These are phyloP conservation scores for Morella rubra DNA, from an alignment of 306 rosid species.

Conservation along the genomic window DNA sequence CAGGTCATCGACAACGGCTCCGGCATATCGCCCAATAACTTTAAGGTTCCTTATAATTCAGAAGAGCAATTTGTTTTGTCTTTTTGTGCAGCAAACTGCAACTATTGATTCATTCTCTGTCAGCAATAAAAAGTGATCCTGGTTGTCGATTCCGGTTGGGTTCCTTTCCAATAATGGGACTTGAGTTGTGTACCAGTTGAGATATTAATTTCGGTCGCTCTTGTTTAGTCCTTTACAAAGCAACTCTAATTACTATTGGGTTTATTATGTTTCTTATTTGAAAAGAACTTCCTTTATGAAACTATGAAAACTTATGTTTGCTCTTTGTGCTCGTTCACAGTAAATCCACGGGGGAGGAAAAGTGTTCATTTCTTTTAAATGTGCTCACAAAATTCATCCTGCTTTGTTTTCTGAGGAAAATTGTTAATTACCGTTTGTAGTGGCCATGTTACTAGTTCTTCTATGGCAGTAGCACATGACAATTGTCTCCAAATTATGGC, in stretches of 20 bases:
- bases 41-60: conserved; percentile 35
- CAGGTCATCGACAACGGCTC: conserved; percentile 88
- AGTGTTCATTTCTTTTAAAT: background rate
- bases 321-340: background rate
- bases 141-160: no score
- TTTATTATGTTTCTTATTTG: background rate
- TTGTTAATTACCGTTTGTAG: background rate
- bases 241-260: background rate
- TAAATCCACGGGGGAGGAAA: background rate
- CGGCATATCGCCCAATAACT: conserved; percentile 81
- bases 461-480: background rate
- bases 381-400: background rate
- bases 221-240: no score
- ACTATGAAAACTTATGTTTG: background rate
- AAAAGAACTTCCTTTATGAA: background rate
- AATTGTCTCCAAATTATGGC: conserved; percentile 14
- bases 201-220: no score
- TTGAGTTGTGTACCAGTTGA: no score
- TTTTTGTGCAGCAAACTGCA: background rate
- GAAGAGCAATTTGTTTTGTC: background rate
- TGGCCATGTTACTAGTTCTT: background rate
- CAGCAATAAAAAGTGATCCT: no score
- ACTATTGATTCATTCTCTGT: background rate
- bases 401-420: background rate
- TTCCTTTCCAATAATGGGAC: no score